phyloP scores from a whole-genome alignment of 176 grass and related monocot species.

The Ensete glaucum region DNA sequence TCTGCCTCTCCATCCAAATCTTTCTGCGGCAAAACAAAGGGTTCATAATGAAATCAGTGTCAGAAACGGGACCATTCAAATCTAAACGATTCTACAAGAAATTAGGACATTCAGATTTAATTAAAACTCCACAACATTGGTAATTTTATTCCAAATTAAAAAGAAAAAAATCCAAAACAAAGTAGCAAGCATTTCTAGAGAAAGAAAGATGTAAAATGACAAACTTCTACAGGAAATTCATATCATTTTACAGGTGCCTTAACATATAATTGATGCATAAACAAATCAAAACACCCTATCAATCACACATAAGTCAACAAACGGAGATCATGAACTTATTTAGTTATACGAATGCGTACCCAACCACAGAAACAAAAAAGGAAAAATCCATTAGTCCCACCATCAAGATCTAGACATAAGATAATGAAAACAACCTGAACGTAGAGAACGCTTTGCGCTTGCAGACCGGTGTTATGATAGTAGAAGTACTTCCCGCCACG shows the following conservation, averaged over 20 bases:
- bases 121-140: too few relatives aligned
- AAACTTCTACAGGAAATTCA: too few relatives aligned
- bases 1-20: conserved; percentile 52
- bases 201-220: too few relatives aligned
- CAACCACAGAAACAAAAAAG: not conserved
- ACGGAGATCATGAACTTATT: not conserved
- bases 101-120: too few relatives aligned
- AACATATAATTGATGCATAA: too few relatives aligned
- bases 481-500: conserved; percentile 79
- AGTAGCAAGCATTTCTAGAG: too few relatives aligned
- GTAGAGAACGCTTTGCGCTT: conserved; percentile 88
- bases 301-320: not conserved
- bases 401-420: not conserved
- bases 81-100: not conserved
- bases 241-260: too few relatives aligned
- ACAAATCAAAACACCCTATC: too few relatives aligned
- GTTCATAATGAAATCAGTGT: not conserved
- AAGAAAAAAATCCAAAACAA: too few relatives aligned
- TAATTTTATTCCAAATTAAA: too few relatives aligned
- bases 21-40: conserved; percentile 34
- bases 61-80: not conserved
- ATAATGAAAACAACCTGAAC: conserved; percentile 39
- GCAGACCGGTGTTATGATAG: conserved; percentile 85
- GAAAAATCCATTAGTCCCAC: not conserved
- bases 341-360: not conserved